Conservation (phyloP, 2,329 filamentous ascomycete species). For the Trichoderma cornu-damae region DNA sequence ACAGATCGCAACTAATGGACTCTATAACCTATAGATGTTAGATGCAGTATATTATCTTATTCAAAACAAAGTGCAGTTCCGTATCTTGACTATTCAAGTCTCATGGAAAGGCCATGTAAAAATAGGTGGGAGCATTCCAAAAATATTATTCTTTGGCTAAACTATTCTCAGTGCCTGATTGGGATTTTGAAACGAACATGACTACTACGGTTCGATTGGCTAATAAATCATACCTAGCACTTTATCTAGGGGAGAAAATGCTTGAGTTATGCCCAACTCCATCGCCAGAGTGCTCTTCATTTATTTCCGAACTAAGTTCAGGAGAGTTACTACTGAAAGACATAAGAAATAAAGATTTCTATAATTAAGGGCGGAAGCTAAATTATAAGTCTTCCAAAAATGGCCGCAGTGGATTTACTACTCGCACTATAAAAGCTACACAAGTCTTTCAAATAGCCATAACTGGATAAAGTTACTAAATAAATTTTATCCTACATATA, state of each 20-base stretch:
- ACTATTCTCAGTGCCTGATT: neutral
- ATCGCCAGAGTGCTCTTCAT: neutral
- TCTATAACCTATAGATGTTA: neutral
- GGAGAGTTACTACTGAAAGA: neutral
- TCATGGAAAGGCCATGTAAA: neutral
- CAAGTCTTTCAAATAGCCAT: too few relatives aligned
- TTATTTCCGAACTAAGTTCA: neutral
- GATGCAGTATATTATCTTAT: neutral
- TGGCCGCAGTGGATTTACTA: too few relatives aligned
- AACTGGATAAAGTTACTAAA: too few relatives aligned
- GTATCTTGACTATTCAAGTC: neutral
- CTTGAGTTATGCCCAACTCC: neutral
- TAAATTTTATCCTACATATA: too few relatives aligned
- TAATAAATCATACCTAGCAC: neutral
- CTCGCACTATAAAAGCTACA: too few relatives aligned
- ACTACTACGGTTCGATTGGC: neutral
- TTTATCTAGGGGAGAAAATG: neutral
- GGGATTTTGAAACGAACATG: neutral
- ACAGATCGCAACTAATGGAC: neutral
- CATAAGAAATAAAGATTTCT: neutral
- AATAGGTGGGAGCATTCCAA: neutral
- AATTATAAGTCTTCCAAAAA: too few relatives aligned
- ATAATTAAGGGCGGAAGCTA: neutral
- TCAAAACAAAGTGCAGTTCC: neutral
- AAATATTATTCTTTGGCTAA: neutral